A percentile compares a stretch with the other conserved stretches of the same genome.
phyloP scores from a whole-genome alignment of 176 grass and related monocot genomes.

The Rhipidocladum racemiflorum region DNA sequence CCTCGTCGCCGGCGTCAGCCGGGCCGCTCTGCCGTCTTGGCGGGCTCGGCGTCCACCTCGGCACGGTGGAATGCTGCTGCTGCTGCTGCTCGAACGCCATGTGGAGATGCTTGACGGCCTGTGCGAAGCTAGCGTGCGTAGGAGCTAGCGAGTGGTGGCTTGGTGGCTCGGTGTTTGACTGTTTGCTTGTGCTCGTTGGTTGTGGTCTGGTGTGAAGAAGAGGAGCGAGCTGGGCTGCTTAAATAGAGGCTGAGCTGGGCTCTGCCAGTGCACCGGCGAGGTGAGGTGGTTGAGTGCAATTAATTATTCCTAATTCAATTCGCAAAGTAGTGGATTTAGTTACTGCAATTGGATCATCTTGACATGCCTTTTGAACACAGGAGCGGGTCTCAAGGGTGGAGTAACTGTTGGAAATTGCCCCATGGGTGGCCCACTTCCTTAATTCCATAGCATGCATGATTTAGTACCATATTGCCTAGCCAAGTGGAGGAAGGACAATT shows the following conservation, averaged over 20 bases:
- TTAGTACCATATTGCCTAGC: too few relatives aligned
- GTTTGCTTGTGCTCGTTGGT: not conserved
- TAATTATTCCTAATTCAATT: not conserved
- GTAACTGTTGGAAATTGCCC: too few relatives aligned
- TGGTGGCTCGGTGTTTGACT: not conserved
- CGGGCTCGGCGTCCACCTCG: slow-evolving; percentile 67
- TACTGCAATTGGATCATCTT: not conserved
- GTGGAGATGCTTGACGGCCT: not conserved
- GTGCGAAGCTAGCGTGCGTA: not conserved
- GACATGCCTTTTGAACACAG: not conserved
- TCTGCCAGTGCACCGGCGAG: not conserved
- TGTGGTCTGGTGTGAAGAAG: not conserved
- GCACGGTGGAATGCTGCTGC: slow-evolving; percentile 28
- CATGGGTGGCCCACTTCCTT: too few relatives aligned
- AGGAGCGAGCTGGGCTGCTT: not conserved
- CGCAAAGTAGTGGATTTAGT: not conserved
- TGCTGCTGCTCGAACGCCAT: slow-evolving; percentile 33
- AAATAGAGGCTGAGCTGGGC: slow-evolving; percentile 24
- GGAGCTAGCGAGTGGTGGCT: not conserved
- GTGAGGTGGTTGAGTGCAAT: not conserved
- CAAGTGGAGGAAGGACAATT: too few relatives aligned
- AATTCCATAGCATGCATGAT: too few relatives aligned
- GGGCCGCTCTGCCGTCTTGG: not conserved
- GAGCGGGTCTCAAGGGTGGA: not conserved
- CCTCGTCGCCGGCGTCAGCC: not conserved